These are phyloP conservation scores for Osmozyma mogii DNA, from an alignment of 805 yeast species.

Conservation along the genomic window DNA sequence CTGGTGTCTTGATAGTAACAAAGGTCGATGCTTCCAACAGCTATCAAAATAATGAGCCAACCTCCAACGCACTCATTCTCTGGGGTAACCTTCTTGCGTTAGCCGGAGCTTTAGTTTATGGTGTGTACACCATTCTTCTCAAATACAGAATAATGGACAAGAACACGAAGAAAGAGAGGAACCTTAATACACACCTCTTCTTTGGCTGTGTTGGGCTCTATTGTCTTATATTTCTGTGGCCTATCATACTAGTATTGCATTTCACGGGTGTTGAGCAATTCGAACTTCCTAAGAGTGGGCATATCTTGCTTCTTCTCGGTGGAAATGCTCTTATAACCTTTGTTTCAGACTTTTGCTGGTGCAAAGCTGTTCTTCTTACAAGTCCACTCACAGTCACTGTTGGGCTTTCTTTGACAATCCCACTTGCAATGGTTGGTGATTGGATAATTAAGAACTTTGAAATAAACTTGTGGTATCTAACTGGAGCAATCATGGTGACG, in stretches of 20 bases:
- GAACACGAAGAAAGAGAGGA: constrained; percentile 51
- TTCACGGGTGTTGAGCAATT: constrained; percentile 58
- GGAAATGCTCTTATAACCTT: constrained; percentile 74
- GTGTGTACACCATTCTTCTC: constrained; percentile 79
- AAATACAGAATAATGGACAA: constrained; percentile 51
- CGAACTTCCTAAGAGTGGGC: constrained; percentile 53
- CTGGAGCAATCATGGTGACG: constrained; percentile 78
- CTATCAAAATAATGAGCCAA: constrained; percentile 13
- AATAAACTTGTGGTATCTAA: constrained; percentile 53
- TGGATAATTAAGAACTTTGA: constrained; percentile 58
- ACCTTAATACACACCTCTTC: constrained; percentile 77
- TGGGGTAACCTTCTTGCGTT: constrained; percentile 78
- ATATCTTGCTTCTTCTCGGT: constrained; percentile 45
- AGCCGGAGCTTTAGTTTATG: constrained; percentile 82
- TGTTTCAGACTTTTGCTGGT: constrained; percentile 91
- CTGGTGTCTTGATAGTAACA: constrained; percentile 78
- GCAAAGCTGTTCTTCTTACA: constrained; percentile 85
- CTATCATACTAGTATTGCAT: constrained; percentile 62
- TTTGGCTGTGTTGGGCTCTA: constrained; percentile 93
- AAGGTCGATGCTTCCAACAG: constrained; percentile 46
- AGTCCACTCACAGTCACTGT: constrained; percentile 94
- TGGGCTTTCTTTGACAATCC: constrained; percentile 88
- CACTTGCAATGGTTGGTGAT: constrained; percentile 80
- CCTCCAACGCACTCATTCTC: constrained; percentile 20
- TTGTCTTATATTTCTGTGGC: constrained; percentile 74